Percentiles rank a stretch among this genome's conserved stretches.
Evolutionary conservation across 2,329 filamentous ascomycete genomes (phyloP).

Genomic region (Corynespora cassiicola): DNA sequence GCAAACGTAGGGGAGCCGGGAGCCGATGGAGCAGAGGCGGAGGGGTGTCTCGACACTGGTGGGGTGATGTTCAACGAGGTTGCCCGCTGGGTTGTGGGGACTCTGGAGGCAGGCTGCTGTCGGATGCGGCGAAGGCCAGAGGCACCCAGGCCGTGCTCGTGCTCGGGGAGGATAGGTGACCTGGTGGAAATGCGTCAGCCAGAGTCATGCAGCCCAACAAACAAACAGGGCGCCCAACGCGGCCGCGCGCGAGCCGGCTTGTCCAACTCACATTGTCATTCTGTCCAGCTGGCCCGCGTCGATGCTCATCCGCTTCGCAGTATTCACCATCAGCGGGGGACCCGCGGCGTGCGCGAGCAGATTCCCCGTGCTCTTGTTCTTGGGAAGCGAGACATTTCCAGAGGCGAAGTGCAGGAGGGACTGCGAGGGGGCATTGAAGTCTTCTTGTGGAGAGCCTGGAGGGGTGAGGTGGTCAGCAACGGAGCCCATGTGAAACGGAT

Average conservation of each 20-base stretch:
- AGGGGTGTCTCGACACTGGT: conserved; percentile 56
- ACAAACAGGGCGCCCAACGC: conserved; percentile 11
- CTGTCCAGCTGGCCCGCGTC: conserved; percentile 74
- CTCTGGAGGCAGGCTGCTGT: conserved; percentile 76
- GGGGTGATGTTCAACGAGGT: conserved; percentile 74
- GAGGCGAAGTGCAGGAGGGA: conserved; percentile 22
- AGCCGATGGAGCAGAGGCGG: conserved; percentile 64
- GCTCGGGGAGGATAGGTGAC: conserved; percentile 81
- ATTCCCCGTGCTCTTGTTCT: conserved; percentile 58
- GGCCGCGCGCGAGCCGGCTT: conserved; percentile 6
- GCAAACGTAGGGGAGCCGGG: conserved; percentile 71
- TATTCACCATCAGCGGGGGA: conserved; percentile 56
- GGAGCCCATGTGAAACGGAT: conserved; percentile 23
- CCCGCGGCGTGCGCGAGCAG: conserved; percentile 46
- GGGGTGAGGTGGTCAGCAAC: conserved; percentile 32
- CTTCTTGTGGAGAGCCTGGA: conserved; percentile 43
- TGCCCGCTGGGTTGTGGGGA: conserved; percentile 67
- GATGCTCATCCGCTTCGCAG: conserved; percentile 74
- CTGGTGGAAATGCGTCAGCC: conserved; percentile 53
- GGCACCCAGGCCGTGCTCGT: conserved; percentile 84
- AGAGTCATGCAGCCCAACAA: conserved; percentile 5
- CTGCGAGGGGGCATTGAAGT: conserved; percentile 30
- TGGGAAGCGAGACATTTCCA: conserved; percentile 49
- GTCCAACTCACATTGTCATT: conserved; percentile 71
- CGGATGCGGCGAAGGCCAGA: conserved; percentile 93